Conservation (phyloP, 192 early-diverging fungal species). For the Funneliformis geosporum region DNA sequence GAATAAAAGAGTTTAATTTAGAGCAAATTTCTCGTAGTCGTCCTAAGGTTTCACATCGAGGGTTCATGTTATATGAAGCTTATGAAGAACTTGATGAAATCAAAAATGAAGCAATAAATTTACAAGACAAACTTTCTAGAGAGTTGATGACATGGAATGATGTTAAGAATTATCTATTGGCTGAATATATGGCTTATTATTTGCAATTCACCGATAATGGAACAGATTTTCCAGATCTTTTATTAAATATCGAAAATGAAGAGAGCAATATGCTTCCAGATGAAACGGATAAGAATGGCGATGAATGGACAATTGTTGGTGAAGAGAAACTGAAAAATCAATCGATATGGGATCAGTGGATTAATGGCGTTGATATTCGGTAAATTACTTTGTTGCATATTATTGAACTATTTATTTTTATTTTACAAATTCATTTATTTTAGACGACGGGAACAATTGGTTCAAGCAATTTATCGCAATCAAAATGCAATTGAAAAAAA, state of each 20-base stretch:
- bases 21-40: not conserved
- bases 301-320: not conserved
- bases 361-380: not conserved
- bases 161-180: constrained; percentile 18
- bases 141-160: constrained; percentile 27
- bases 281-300: too few species aligned
- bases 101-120: not conserved
- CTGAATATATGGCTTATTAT: constrained; percentile 21
- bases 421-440: not conserved
- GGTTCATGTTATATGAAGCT: not conserved
- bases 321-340: not conserved
- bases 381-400: not conserved
- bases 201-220: constrained; percentile 20
- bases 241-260: not conserved
- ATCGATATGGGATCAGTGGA: not conserved
- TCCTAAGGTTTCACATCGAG: not conserved
- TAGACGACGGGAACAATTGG: not conserved
- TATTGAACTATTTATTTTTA: not conserved
- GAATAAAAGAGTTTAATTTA: constrained; percentile 30
- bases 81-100: not conserved
- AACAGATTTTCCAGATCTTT: not conserved
- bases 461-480: not conserved
- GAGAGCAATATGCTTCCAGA: not conserved
- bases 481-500: constrained; percentile 7
- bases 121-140: not conserved